Base-by-base conservation (phyloP, 1,284 basidiomycete species). In the Austroboletus novae-zelandiae region DNA sequence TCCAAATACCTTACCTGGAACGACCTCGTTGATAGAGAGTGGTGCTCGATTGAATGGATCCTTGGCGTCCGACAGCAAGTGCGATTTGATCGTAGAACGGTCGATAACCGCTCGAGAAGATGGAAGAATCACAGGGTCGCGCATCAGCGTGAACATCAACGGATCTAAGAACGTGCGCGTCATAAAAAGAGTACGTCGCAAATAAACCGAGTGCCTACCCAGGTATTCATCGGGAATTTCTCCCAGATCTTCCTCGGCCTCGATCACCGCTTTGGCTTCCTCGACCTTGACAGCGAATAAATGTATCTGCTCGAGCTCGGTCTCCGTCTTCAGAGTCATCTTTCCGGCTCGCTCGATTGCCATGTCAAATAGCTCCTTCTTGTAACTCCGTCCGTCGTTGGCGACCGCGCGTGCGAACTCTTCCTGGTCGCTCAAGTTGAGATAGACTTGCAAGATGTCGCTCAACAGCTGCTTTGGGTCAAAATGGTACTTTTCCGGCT, bases 201-300 rank as follows among this genome's bases (percentile, higher is more conserved):
- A 47, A 4, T 9, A 9, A 47, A 51, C 13, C 39, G 20, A 48
- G 30, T 18, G 65, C 82, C 46, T 57, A 93, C 93, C 94, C 49
- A 95, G 70, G 77, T 89, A 99, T 66, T 99, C 96, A 52, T 99
- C 97, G 0, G 97, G 97, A 41, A 97, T 75, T 32, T 99, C 96
- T 34, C 93, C 91, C 48, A 94, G 72, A 61, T 99, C 96, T 42
- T 95, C 93, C 63, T 98, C 97, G 13, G 86, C 90, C 57, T 92
- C 87, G 51, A 94, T 76, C 31, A 77, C 79, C 14, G 77, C 78
- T 67, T 86, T 91, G 51, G 85, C 83, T 60, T 86, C 86, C 68
- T 99, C 97, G 1, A 98, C 93, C 62, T 87, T 88, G 39, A 74
- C 75, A 5, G 93, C 85, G 66, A 99, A 92, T 20, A 75, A 62